Evolutionary conservation across 2,329 filamentous ascomycete genomes (phyloP), one percentile per base, ranked within the genome.

Genomic region (Aspergillus uvarum): DNA sequence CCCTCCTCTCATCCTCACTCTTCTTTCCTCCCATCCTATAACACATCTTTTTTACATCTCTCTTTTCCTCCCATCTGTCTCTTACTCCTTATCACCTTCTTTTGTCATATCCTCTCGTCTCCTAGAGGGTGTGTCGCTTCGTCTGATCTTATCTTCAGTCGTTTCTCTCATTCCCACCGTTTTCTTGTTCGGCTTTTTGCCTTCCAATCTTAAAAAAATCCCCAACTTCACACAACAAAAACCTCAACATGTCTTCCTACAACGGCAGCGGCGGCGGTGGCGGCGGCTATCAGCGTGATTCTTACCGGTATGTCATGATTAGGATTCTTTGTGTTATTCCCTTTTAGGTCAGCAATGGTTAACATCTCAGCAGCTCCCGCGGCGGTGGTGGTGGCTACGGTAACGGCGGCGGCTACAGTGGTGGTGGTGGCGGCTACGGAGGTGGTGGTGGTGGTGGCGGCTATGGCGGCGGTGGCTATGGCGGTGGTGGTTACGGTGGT

Each of bases 171-270:
- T 70, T 53, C 55, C 51, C 47, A 19, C 63, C 52, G 47, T 38
- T 54, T 26, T 53, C 44, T 38, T 31, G 24, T 58, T 53, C 38
- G 51, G 55, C 50, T 56, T 47, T 54, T 51, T 50, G 24, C 22
- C 32, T 50, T 58, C 52, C 50, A 53, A 49, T 35, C 54, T 38
- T 5, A 38, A 35, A 35, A 14, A 24, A 47, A 51, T 35, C 21
- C 21, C 21, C 47, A 16, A 12, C 12, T 16, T 12, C 4, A 35
- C 11, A 58, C 51, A 32, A 53, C 32, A 60, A 63, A 51, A 60
- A 52, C 26, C 62, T 64, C 73, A 84, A 72, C 74, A 91, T 91
- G 89, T 90, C 89, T 79, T 90, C 90, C 85, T 90, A 91, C 85
- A 83, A 86, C 65, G 76, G 77, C 47, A 56, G 56, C 62, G 71